These are phyloP conservation scores for Malus hybrid DNA, from an alignment of 331 rosid species.

Conservation along the genomic window DNA sequence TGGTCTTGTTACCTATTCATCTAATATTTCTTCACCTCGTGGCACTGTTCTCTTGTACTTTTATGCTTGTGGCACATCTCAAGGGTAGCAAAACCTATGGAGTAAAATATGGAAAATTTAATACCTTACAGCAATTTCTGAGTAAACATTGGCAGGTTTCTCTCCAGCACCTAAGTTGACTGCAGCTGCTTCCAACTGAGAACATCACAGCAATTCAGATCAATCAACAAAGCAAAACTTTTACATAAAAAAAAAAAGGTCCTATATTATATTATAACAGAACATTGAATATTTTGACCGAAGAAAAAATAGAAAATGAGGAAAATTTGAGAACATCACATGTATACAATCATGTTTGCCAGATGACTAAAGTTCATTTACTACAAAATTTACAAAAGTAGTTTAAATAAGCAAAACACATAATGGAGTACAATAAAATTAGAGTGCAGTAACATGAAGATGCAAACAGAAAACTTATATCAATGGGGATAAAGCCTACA, in stretches of 20 bases:
- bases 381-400: not conserved
- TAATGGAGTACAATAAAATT: not conserved
- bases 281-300: not conserved
- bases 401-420: not conserved
- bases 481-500: conserved; percentile 30
- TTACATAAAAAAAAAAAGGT: not conserved
- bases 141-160: conserved; percentile 76
- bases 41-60: not conserved
- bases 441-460: not conserved
- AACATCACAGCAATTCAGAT: conserved; percentile 13
- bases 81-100: not conserved
- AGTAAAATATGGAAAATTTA: not conserved
- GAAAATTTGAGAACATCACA: not conserved
- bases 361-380: not conserved
- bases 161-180: conserved; percentile 73
- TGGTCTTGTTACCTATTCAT: not conserved
- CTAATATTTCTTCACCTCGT: not conserved
- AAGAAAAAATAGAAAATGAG: not conserved
- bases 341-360: not conserved
- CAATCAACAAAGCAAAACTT: conserved; percentile 8
- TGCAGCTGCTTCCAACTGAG: conserved; percentile 83
- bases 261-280: not conserved
- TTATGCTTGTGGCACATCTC: not conserved
- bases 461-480: not conserved
- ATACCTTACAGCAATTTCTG: conserved; percentile 79